These are phyloP conservation scores for Ophiosphaerella korrae DNA, from an alignment of 2,329 filamentous ascomycete genomes.

Conservation along the genomic window DNA sequence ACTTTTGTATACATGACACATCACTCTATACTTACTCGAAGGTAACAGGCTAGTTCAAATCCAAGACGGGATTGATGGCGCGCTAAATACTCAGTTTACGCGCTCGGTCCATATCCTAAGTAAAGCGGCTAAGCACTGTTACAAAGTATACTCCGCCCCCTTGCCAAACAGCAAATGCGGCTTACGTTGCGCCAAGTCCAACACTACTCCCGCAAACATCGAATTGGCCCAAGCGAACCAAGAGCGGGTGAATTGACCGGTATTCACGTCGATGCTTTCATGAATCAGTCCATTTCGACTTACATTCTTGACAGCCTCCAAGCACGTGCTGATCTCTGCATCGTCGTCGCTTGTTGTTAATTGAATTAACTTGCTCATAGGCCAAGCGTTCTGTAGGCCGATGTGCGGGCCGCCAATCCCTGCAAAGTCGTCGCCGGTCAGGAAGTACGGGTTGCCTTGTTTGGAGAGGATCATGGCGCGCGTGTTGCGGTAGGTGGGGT, in stretches of 20 bases:
- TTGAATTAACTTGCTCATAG: slow-evolving; percentile 91
- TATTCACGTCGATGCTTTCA: slow-evolving; percentile 84
- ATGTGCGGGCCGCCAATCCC: slow-evolving; percentile 88
- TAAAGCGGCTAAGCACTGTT: too few species aligned
- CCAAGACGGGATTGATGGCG: too few species aligned
- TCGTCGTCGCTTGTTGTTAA: slow-evolving; percentile 87
- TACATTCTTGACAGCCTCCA: slow-evolving; percentile 76
- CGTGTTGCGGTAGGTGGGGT: slow-evolving; percentile 85
- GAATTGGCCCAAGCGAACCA: slow-evolving; percentile 99
- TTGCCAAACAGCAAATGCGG: slow-evolving; percentile 82
- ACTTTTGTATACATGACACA: not conserved
- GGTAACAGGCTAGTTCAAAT: too few species aligned
- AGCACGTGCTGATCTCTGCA: slow-evolving; percentile 74
- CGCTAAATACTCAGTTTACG: too few species aligned
- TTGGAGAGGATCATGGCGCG: slow-evolving; percentile 79
- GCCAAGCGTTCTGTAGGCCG: slow-evolving; percentile 90
- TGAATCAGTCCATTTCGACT: slow-evolving; percentile 82
- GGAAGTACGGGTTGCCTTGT: slow-evolving; percentile 84
- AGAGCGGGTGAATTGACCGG: slow-evolving; percentile 76
- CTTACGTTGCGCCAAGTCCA: slow-evolving; percentile 87
- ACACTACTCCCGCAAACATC: slow-evolving; percentile 88
- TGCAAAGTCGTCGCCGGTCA: slow-evolving; percentile 75
- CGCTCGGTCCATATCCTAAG: too few species aligned
- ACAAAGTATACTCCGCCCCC: slow-evolving; percentile 53
- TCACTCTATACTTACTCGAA: not conserved